These are phyloP conservation scores for Zasmidium citrigriseum DNA, from an alignment of 2,329 filamentous ascomycete species.

Conservation along the genomic window DNA sequence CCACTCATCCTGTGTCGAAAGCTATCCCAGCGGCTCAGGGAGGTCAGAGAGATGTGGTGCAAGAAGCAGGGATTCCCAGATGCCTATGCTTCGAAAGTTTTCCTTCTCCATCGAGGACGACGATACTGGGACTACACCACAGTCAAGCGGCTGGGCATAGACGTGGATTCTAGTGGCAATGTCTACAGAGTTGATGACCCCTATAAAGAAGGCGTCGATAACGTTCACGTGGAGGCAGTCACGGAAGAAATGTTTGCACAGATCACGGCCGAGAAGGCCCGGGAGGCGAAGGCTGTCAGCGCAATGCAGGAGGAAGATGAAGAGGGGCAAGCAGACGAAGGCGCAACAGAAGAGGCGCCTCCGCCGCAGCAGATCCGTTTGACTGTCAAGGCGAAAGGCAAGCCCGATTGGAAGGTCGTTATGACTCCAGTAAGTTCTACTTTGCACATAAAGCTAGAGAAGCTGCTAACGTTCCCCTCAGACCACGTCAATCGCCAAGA, in stretches of 20 bases:
- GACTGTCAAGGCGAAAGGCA: slow-evolving; percentile 53
- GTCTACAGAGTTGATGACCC: slow-evolving; percentile 47
- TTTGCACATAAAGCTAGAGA: background rate
- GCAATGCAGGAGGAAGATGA: slow-evolving; percentile 2
- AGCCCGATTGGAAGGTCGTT: slow-evolving; percentile 53
- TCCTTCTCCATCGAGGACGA: slow-evolving; percentile 77
- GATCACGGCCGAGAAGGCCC: slow-evolving; percentile 51
- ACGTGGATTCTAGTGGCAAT: slow-evolving; percentile 43
- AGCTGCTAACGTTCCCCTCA: slow-evolving; percentile 33
- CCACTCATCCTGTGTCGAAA: slow-evolving; percentile 66
- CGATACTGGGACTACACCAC: slow-evolving; percentile 76
- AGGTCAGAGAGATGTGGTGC: slow-evolving; percentile 72
- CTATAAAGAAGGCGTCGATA: slow-evolving; percentile 53
- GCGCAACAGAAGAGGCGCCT: slow-evolving; percentile 18
- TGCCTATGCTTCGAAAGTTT: slow-evolving; percentile 57
- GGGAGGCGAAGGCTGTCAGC: slow-evolving; percentile 15
- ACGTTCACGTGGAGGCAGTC: slow-evolving; percentile 76
- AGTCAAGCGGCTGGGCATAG: slow-evolving; percentile 67
- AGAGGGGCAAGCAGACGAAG: slow-evolving; percentile 10
- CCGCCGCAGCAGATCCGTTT: slow-evolving; percentile 43
- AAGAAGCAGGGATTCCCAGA: slow-evolving; percentile 57
- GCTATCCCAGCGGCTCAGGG: slow-evolving; percentile 66
- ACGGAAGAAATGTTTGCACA: slow-evolving; percentile 64
- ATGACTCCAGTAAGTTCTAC: slow-evolving; percentile 46
- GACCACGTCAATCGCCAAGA: slow-evolving; percentile 61